Percentiles rank a stretch among this genome's conserved stretches.
Conservation (phyloP, 2,329 filamentous ascomycete genomes). For the Verticillium albo-atrum region DNA sequence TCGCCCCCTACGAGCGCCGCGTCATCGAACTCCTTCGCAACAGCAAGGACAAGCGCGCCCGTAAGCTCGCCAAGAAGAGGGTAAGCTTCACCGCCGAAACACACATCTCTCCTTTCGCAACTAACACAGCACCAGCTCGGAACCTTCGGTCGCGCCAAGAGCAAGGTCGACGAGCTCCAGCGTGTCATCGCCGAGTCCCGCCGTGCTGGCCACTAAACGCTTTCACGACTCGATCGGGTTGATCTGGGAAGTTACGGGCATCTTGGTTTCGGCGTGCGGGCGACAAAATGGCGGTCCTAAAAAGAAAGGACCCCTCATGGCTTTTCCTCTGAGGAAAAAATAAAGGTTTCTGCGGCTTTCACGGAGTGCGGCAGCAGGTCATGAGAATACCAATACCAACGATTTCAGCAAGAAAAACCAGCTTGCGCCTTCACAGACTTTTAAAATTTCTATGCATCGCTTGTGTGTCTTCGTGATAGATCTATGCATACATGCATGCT, state of each 20-base stretch:
- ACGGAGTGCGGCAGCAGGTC: not conserved
- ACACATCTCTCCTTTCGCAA: constrained; percentile 3
- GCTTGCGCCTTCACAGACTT: not conserved
- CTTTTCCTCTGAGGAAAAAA: not conserved
- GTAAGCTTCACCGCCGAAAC: constrained; percentile 48
- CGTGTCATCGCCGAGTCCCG: constrained; percentile 96
- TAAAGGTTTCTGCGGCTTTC: not conserved
- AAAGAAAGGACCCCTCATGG: not conserved
- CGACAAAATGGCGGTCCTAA: not conserved
- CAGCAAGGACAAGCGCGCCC: constrained; percentile 98
- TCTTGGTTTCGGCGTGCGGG: constrained; percentile 3
- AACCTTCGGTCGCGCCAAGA: constrained; percentile 98
- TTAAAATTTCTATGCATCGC: not conserved
- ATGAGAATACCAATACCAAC: constrained; percentile 4
- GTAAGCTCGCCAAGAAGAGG: constrained; percentile 99
- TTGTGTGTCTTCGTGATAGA: not conserved
- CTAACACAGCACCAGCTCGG: constrained; percentile 63
- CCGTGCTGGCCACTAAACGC: constrained; percentile 54
- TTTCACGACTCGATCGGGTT: constrained; percentile 1
- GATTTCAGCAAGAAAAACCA: not conserved
- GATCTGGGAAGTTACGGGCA: constrained; percentile 4
- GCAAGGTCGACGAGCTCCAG: constrained; percentile 99
- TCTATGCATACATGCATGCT: not conserved
- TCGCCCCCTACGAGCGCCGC: constrained; percentile 94
- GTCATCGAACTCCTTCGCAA: constrained; percentile 99